Evolutionary conservation across 139 green algal genomes (phyloP).

Genomic region (Chlorella sp.): DNA sequence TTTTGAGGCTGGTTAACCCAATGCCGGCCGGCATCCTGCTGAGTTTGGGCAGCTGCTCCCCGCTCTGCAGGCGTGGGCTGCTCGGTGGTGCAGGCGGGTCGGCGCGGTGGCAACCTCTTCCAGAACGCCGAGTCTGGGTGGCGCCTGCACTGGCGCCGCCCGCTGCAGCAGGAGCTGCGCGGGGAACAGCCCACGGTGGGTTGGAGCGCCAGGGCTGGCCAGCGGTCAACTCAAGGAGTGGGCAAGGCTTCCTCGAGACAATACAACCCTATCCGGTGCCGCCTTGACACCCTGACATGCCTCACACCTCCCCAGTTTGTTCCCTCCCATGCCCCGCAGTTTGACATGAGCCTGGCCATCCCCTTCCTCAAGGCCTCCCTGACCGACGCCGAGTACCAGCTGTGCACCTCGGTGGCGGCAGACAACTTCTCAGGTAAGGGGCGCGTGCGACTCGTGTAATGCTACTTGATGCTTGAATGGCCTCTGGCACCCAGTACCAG

Average conservation of each 20-base stretch:
- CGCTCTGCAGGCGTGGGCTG: conserved; percentile 27
- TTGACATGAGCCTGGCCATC: conserved; percentile 62
- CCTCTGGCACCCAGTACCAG: conserved; percentile 80
- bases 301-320: not conserved
- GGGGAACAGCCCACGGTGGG: conserved; percentile 31
- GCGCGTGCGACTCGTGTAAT: too few species aligned
- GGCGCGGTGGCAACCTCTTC: conserved; percentile 70
- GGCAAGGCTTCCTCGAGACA: too few species aligned
- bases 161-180: conserved; percentile 21
- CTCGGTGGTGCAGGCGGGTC: conserved; percentile 44
- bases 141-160: conserved; percentile 38
- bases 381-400: conserved; percentile 76
- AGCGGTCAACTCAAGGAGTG: too few species aligned
- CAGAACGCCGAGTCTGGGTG: conserved; percentile 40
- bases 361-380: conserved; percentile 63
- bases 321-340: not conserved
- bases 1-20: too few species aligned
- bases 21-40: too few species aligned
- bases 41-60: too few species aligned
- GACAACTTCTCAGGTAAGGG: conserved; percentile 62
- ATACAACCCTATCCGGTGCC: too few species aligned
- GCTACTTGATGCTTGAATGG: too few species aligned
- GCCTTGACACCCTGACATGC: too few species aligned
- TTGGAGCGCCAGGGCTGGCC: too few species aligned
- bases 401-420: conserved; percentile 67